Evolutionary conservation across 805 yeast genomes (phyloP), one percentile per base, ranked within the genome.

Genomic region (Teunomyces panamensis): DNA sequence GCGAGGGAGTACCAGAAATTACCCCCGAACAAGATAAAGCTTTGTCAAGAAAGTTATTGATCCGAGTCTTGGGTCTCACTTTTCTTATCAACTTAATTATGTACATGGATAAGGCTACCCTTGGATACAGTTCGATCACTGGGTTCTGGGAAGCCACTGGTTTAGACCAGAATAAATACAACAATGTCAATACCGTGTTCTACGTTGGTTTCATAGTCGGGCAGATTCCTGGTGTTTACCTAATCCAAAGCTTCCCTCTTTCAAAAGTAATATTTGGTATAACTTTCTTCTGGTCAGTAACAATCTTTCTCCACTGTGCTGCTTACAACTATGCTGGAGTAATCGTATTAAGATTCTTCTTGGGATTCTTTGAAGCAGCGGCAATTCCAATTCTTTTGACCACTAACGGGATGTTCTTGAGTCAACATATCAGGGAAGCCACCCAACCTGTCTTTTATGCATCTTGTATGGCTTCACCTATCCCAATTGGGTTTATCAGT

Each of bases 391-490:
- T 55, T 20, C 55, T 79, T 43, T 73, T 74, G 48, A 68, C 70
- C 42, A 78, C 83, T 1, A 66, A 77, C 71, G 73, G 72, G 13
- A 79, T 76, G 62, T 80, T 78, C 55, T 65, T 78, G 46, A 77
- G 78, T 1, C 64, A 71, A 10, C 57, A 67, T 17, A 68, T 75
- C 49, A 53, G 81, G 50, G 80, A 80, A 16, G 69, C 77, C 1
- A 68, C 77, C 29, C 80, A 81, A 43, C 84, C 84, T 16, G 49
- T 80, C 4, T 80, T 82, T 55, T 80, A 75, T 53, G 64, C 75
- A 9, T 69, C 80, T 8, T 77, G 82, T 62, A 59, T 79, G 48
- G 82, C 79, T 49, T 70, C 69, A 10, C 69, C 79, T 1, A 76
- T 81, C 37, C 81, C 83, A 9, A 73, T 77, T 28, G 81, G 80